Percentiles rank a stretch among this genome's conserved stretches.
Evolutionary conservation across 352 stramenopile genomes (phyloP).

Genomic region (Phytophthora sansomeana): DNA sequence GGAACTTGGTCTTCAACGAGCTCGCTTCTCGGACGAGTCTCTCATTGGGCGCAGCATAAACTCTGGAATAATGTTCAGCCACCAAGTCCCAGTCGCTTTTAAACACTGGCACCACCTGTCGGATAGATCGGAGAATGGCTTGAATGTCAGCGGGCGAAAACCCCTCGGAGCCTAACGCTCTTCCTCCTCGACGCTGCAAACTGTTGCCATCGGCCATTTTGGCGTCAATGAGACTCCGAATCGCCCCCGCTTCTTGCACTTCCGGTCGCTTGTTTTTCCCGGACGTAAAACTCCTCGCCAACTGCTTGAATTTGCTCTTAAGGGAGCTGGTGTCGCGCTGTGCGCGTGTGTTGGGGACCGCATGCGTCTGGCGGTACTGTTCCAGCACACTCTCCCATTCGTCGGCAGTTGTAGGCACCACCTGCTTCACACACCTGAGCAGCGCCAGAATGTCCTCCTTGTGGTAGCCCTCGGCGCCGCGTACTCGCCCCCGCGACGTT

Average conservation of each 20-base stretch:
- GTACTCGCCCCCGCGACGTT: constrained; percentile 37
- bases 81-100: constrained; percentile 32
- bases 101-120: constrained; percentile 24
- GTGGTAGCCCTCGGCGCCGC: constrained; percentile 44
- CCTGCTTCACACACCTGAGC: constrained; percentile 18
- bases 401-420: constrained; percentile 25
- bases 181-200: constrained; percentile 37
- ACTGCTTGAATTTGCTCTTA: constrained; percentile 44
- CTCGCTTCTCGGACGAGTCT: constrained; percentile 29
- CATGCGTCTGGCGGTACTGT: constrained; percentile 38
- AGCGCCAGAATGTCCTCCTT: constrained; percentile 35
- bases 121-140: constrained; percentile 28
- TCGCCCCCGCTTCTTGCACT: constrained; percentile 19
- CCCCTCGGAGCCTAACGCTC: constrained; percentile 35
- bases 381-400: constrained; percentile 42
- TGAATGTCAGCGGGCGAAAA: constrained; percentile 31
- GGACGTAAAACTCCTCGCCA: constrained; percentile 20
- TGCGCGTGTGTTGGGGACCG: constrained; percentile 28
- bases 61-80: constrained; percentile 36
- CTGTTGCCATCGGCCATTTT: constrained; percentile 27
- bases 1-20: constrained; percentile 46
- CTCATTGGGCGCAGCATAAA: constrained; percentile 31
- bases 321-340: constrained; percentile 37
- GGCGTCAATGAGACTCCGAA: constrained; percentile 30
- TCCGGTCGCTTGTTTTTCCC: constrained; percentile 9